These are phyloP conservation scores for Anthoceros angustus DNA, from an alignment of 225 moss, liverwort and hornwort genomes.

Conservation along the genomic window DNA sequence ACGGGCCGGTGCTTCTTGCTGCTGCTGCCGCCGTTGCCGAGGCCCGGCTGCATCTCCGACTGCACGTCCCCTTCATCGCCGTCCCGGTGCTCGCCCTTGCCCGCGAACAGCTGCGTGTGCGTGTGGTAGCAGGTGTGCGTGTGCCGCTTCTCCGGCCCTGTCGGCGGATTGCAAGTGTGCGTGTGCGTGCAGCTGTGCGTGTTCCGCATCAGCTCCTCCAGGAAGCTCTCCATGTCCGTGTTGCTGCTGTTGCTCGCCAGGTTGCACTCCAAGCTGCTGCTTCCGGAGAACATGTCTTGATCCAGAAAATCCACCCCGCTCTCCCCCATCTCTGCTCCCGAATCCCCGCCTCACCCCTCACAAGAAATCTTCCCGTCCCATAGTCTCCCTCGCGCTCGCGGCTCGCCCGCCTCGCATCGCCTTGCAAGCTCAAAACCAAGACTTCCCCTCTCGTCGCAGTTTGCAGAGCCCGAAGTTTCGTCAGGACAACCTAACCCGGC, in stretches of 20 bases:
- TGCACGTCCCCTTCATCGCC: constrained; percentile 27
- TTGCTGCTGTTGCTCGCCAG: constrained; percentile 39
- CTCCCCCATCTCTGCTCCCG: constrained; percentile 38
- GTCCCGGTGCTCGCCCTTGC: constrained; percentile 35
- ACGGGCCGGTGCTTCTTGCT: constrained; percentile 68
- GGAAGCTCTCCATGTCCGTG: constrained; percentile 46
- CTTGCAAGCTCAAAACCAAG: no score
- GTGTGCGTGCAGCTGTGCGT: constrained; percentile 90
- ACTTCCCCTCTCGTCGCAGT: no score
- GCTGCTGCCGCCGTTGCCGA: constrained; percentile 7
- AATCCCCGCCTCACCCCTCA: no score
- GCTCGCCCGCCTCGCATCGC: no score
- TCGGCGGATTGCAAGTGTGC: constrained; percentile 81
- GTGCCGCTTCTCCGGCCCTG: constrained; percentile 64
- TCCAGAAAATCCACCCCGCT: constrained; percentile 72
- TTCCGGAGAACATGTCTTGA: constrained; percentile 49
- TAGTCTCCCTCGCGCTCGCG: no score
- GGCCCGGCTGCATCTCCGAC: constrained; percentile 5
- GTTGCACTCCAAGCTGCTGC: constrained; percentile 41
- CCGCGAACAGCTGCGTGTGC: constrained; percentile 75
- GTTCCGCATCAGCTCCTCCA: constrained; percentile 56
- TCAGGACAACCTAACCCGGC: no score
- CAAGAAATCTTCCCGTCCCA: no score
- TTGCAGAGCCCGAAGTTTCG: no score
- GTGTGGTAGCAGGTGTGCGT: constrained; percentile 97